Percentiles rank a stretch among this genome's conserved stretches.
These are phyloP conservation scores for Phialophora expanda DNA, from an alignment of 2,329 filamentous ascomycete species.

Conservation along the genomic window DNA sequence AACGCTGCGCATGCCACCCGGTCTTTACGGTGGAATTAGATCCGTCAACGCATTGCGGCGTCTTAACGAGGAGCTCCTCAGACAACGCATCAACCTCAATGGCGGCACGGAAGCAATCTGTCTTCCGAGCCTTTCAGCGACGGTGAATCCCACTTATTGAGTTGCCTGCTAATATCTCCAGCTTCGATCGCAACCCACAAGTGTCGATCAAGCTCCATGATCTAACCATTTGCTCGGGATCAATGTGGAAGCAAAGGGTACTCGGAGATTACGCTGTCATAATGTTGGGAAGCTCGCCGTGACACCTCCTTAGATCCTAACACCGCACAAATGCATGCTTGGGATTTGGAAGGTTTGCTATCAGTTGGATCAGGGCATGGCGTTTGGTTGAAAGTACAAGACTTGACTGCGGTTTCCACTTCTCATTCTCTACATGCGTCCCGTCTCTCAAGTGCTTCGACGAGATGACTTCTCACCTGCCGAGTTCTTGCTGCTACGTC, in stretches of 20 bases:
- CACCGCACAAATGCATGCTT: background rate
- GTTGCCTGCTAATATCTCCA: background rate
- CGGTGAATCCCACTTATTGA: background rate
- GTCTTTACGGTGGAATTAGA: background rate
- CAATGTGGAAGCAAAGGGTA: background rate
- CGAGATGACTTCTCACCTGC: conserved; percentile 19
- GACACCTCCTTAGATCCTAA: background rate
- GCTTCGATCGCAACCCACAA: background rate
- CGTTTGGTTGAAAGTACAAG: background rate
- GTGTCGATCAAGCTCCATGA: background rate
- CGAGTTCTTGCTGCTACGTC: conserved; percentile 12
- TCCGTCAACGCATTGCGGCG: background rate
- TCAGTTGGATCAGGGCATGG: background rate
- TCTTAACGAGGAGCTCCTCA: background rate
- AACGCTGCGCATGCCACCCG: no score
- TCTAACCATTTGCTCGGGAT: background rate
- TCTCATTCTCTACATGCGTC: background rate
- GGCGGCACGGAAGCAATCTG: conserved; percentile 2
- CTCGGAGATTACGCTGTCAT: background rate
- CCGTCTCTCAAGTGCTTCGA: background rate
- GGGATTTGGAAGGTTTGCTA: background rate
- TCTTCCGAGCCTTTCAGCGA: background rate
- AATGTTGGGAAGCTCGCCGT: background rate
- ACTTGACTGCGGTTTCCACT: background rate
- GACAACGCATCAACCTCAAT: background rate